Base-by-base conservation (phyloP, 176 grass and related monocot species). In the Canna indica region DNA sequence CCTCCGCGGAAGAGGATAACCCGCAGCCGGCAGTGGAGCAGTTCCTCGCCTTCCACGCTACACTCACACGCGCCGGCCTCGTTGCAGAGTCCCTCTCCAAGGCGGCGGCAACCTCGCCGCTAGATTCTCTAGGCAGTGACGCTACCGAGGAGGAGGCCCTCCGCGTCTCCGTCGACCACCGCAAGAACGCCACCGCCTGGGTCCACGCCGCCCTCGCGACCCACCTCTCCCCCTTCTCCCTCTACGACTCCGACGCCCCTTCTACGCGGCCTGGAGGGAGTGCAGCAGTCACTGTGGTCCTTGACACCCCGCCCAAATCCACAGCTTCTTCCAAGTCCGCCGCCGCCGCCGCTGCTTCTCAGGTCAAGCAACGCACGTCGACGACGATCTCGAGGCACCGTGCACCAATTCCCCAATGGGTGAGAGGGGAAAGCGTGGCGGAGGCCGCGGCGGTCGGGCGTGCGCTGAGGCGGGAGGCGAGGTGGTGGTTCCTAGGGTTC, bases 401-500 rank as follows among this genome's bases (percentile, higher is more conserved):
- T 0, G 70, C 38, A 3, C 30, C 76, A 8, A 7, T 29, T 2
- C 24, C 36, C 5, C 80, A 89, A 1, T 97, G 94, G 94, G 77
- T 79, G 70, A 75, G 74, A 32, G 86, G 86, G 72, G 83, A 73
- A n/a, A 84, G 86, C 46, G 36, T 75, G 46, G 72, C 78, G 80
- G 94, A 92, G 68, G 81, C 82, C 31, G 77, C 87, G 38, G 86
- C 87, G 75, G 81, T 97, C 63, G 84, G 83, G 66, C 65, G 81
- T 64, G 74, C 71, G 71, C 75, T 97, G 25, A 79, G 82, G 72
- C 81, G 81, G 42, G 94, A 97, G 36, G 52, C 86, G 28, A 36
- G 83, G 77, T 68, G 68, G 20, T 97, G 94, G 94, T 97, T 97
- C 86, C 74, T 93, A 72, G 82, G 72, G 78, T 97, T 97, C 76